Percentiles rank a stretch among this genome's conserved stretches.
Evolutionary conservation across 2,329 filamentous ascomycete genomes (phyloP).

Genomic region (Colletotrichum sp.): DNA sequence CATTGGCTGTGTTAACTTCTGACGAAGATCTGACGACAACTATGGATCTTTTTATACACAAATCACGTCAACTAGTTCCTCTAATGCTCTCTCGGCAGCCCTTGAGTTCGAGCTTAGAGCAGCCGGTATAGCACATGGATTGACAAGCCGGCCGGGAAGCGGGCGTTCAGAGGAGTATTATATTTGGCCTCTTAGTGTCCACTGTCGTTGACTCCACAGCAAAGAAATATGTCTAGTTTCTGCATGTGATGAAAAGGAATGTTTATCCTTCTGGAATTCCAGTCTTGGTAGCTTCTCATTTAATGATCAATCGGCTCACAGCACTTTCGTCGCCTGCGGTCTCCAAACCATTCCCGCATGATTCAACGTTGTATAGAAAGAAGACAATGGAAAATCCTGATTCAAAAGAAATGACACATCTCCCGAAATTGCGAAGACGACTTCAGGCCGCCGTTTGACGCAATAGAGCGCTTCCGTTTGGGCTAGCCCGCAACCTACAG

Average conservation of each 20-base stretch:
- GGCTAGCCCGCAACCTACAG: accelerated
- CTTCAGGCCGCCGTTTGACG: accelerated
- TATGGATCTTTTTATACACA: background rate
- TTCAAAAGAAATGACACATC: accelerated
- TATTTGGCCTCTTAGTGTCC: background rate
- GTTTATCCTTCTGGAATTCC: background rate
- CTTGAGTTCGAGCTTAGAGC: accelerated
- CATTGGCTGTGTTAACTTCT: background rate
- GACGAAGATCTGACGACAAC: background rate
- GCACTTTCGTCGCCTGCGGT: background rate
- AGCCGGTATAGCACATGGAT: background rate
- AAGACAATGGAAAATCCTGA: accelerated
- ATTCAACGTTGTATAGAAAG: background rate
- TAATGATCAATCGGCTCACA: background rate
- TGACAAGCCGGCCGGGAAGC: background rate
- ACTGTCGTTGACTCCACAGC: background rate
- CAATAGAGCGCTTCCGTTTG: background rate
- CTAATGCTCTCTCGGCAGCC: accelerated
- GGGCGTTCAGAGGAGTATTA: background rate
- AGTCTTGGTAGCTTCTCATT: background rate
- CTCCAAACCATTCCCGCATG: background rate
- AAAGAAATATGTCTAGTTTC: accelerated
- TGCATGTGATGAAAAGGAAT: background rate
- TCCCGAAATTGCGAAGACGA: accelerated
- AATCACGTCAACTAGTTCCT: background rate